Base-by-base conservation (phyloP, 2,329 filamentous ascomycete genomes). In the Penicillium polonicum region DNA sequence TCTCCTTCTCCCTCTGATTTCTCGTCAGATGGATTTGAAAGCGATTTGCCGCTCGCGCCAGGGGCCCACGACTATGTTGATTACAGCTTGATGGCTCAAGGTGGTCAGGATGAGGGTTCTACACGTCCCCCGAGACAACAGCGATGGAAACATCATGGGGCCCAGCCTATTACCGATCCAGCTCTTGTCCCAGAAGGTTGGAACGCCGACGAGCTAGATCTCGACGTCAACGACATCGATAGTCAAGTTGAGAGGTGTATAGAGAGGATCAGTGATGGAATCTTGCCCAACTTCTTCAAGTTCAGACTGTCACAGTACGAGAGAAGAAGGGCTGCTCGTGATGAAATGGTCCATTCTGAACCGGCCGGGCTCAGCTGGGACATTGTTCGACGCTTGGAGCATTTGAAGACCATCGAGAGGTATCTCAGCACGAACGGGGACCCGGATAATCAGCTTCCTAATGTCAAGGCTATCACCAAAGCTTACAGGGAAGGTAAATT, bases 401-500 rank as follows among this genome's bases (percentile, higher is more conserved):
- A 39, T 12, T 41, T 55, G 36, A 55, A 31, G 3, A n/a, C 2
- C 5, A 55, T 55, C 13, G 19, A 49, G 12, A 19, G n/a, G 1
- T 36, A 49, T 48, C 43, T 55, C 27, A 31, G 12, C 2, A 17
- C 36, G 4, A 12, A 42, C 12, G 36, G 36, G 21, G 52, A 54
- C n/a, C 52, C 53, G 1, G 39, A 59, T 38, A 27, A 41, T n/a
- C 42, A 60, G 27, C 33, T 58, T 35, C 19, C n/a, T 4, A 59
- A 55, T 41, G 29, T 55, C 10, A 38, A 25, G 2, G 42, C 55
- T 33, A 5, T 60, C 12, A 25, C 35, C 7, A 35, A 29, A 10
- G 55, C 56, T 23, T 59, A 59, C 38, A 59, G 48, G 10, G 13
- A 23, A 13, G 31, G 31, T 5, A 38, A 9, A 5, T 31, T 60